Evolutionary conservation across 1,284 basidiomycete species (phyloP), one percentile per base, ranked within the genome.

Genomic region (Puccinia horiana): DNA sequence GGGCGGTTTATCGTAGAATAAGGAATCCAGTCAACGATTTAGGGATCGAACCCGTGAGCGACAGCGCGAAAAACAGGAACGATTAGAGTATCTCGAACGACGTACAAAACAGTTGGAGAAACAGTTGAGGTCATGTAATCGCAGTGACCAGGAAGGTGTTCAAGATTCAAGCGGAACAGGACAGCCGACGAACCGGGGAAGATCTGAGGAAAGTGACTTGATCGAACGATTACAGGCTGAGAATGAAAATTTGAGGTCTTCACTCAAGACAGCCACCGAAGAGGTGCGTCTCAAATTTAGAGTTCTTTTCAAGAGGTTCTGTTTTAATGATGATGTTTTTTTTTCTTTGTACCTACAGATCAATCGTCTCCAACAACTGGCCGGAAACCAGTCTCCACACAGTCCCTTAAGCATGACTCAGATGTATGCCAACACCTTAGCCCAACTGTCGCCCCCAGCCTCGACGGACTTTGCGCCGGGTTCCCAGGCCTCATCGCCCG

Each of bases 31-130:
- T 73, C 78, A 80, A 47, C 26, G 78, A 40, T 80, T 80, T 47
- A 49, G 78, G 40, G 78, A 80, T 49, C 78, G 78, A 26, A 80
- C 78, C n/a, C 78, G 78, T 14, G 78, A 80, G 26, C 35, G 78
- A 61, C 78, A 80, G 20, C 78, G 78, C n/a, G 78, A 80, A 29
- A 80, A 80, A 56, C 78, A 80, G 54, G 78, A 80, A 49, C 23
- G 78, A 16, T 44, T 80, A 14, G 78, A 80, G 52, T 80, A 72
- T 20, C 26, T 80, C 8, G 78, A 80, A 54, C 35, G 78, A 14
- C 37, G 69, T 16, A 80, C 69, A 0, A 80, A 80, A 26, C 67
- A 80, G 35, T 58, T 80, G 35, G 78, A 80, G 69, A 35, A 16
- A 5, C 69, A 80, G 49, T 26, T 80, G 18, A 73, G 37, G 29